Evolutionary conservation across 257 asterid genomes (phyloP).

Genomic region (Scutellaria baicalensis): DNA sequence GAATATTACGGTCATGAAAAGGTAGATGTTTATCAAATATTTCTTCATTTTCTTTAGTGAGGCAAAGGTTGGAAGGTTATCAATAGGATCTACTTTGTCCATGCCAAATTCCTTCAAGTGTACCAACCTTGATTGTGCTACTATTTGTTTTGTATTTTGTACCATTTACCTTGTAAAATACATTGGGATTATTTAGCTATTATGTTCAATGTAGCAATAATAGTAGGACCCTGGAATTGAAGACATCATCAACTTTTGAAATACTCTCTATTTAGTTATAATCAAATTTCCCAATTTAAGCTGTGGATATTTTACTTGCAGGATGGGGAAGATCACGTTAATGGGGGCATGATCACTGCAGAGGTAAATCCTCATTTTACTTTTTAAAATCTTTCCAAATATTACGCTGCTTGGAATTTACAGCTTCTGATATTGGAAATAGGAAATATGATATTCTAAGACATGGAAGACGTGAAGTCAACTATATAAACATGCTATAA

Average conservation of each 20-base stretch:
- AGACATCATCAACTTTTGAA: neutral
- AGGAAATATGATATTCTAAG: neutral
- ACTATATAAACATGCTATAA: neutral
- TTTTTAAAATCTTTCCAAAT: neutral
- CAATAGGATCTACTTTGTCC: neutral
- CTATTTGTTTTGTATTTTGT: neutral
- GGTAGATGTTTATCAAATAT: neutral
- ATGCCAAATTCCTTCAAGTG: neutral
- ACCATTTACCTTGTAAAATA: no score
- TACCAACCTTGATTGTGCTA: neutral
- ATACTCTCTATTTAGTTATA: neutral
- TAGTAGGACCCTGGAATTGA: no score
- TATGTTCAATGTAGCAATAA: no score
- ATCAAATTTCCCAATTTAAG: neutral
- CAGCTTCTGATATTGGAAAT: neutral
- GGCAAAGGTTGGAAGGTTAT: neutral
- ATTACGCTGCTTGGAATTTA: neutral
- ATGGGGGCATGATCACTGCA: slow-evolving; percentile 47
- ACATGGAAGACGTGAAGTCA: neutral
- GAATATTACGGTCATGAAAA: neutral
- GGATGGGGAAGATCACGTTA: slow-evolving; percentile 49
- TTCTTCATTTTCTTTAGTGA: neutral
- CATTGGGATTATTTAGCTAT: no score
- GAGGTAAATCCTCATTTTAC: slow-evolving; percentile 35
- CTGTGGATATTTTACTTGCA: slow-evolving; percentile 26